Base-by-base conservation (phyloP, 1,284 basidiomycete genomes). In the Lignosus rhinocerotis region DNA sequence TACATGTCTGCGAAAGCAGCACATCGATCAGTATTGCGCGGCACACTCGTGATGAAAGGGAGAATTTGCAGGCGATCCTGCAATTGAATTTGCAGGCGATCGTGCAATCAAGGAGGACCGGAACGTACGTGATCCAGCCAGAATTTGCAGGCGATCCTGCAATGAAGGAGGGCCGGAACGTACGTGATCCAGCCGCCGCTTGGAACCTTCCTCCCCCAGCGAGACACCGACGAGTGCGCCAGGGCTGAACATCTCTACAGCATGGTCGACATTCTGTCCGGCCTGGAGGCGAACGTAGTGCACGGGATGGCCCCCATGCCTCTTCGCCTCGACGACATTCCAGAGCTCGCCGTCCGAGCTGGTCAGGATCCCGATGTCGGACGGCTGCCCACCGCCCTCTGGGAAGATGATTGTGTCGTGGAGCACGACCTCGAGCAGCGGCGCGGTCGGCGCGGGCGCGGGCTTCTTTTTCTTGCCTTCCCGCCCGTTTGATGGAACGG, bases 401-500 rank as follows among this genome's bases (percentile, higher is more conserved):
- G 93, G 93, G 68, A 95, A 95, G 45, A 94, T 81, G n/a, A 93
- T 80, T 1, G 92, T 94, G 71, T 95, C 93, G 59, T 88, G 85
- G 41, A 92, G 74, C 62, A 90, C 79, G 4, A 95, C 76, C 64
- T 88, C 83, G 34, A 88, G 75, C 16, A 84, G 72, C 6, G 82
- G 80, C 47, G 75, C 78, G 12, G 68, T 72, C 1, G 80, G 76
- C n/a, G 79, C 65, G 34, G 75, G 70, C 12, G 80, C 76, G 10
- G 80, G 67, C 49, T 83, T 81, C n/a, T 80, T 73, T 67, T 85
- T 84, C 69, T 85, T 86, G 9, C 72, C 71, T 69, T 79, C 80
- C 48, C 74, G 72, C 33, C 74, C 73, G 58, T 82, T 84, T n/a
- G 73, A 70, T 12, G 76, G 72, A 25, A 73, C 64, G 0, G 77